Conservation (phyloP, 164 flowering plant genomes). For the Buxus sempervirens region DNA sequence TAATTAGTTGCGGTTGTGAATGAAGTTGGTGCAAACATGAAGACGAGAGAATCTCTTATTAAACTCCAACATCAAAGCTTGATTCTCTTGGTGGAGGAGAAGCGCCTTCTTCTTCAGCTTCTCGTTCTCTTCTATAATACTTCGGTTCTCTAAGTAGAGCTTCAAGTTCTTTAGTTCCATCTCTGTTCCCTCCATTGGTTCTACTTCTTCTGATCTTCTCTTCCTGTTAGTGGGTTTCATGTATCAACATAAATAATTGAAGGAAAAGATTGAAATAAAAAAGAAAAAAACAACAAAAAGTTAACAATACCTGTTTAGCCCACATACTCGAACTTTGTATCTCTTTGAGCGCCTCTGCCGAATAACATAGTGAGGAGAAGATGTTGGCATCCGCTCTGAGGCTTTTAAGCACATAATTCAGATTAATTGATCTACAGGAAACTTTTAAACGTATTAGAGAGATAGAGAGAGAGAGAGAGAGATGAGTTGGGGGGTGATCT, state of each 20-base stretch:
- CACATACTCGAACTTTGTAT: constrained; percentile 24
- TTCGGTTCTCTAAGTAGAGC: constrained; percentile 51
- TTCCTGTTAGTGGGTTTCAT: neutral
- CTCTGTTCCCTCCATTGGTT: neutral
- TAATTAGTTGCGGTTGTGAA: too few species aligned
- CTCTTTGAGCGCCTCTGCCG: constrained; percentile 12
- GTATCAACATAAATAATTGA: neutral
- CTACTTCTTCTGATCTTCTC: constrained; percentile 13
- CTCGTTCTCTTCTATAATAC: constrained; percentile 51
- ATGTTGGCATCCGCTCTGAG: constrained; percentile 8
- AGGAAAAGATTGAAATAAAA: too few species aligned
- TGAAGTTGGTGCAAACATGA: too few species aligned
- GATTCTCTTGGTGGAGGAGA: constrained; percentile 46
- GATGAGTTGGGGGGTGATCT: neutral
- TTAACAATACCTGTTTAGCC: constrained; percentile 22
- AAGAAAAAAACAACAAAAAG: neutral
- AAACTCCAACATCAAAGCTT: constrained; percentile 34
- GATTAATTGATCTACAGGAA: neutral
- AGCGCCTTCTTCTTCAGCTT: constrained; percentile 43
- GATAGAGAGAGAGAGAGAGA: neutral
- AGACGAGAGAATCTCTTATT: constrained; percentile 24
- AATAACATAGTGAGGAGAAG: neutral
- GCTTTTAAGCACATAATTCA: constrained; percentile 22
- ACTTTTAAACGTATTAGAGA: neutral
- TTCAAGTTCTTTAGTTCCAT: constrained; percentile 45